Base-by-base conservation (phyloP, 2,329 filamentous ascomycete species). In the Xylaria sp. region DNA sequence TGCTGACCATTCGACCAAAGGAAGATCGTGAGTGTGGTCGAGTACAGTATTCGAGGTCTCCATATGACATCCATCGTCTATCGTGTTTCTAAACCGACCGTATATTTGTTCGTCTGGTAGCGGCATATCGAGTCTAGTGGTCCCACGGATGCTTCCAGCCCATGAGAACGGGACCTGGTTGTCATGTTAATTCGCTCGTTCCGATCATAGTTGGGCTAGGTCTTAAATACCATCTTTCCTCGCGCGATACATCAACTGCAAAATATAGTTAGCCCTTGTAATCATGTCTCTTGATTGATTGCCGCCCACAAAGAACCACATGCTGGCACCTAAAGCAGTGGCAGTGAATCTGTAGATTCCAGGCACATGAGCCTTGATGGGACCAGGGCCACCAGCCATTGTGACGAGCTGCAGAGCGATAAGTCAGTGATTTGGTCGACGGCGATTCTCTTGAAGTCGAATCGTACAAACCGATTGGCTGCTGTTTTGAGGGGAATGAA, bases 131-230 rank as follows among this genome's bases (percentile, higher is more conserved):
- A 72, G 68, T 82, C 87, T 85, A 97, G 84, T 97, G 94, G 76
- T 98, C 94, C 94, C 94, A 98, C 74, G 94, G 96, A 83, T 98
- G 96, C 85, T 94, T 98, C 92, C 90, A 94, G 80, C 96, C 96
- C 77, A 99, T 81, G 73, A 98, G 85, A 64, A 90, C 95, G 28
- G 95, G 87, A 65, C 88, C 88, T 90, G 71, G 51, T 43, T 12
- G 25, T 52, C 9, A 64, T 31, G 73, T 75, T 60, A 77, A 73
- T 73, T 60, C 56, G 33, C 60, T 71, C 61, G 58, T 65, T 61
- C 39, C 6, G 52, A 39, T 57, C 58, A 41, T 31, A 18, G 48
- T 48, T 54, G 49, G 49, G 62, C 43, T 66, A n/a, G 67, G 66
- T 70, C 23, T 71, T n/a, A 68, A 80, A 74, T 84, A 90, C 94